phyloP scores from a whole-genome alignment of 1,284 basidiomycete species.

The Apiotrichum mycotoxinovorans region DNA sequence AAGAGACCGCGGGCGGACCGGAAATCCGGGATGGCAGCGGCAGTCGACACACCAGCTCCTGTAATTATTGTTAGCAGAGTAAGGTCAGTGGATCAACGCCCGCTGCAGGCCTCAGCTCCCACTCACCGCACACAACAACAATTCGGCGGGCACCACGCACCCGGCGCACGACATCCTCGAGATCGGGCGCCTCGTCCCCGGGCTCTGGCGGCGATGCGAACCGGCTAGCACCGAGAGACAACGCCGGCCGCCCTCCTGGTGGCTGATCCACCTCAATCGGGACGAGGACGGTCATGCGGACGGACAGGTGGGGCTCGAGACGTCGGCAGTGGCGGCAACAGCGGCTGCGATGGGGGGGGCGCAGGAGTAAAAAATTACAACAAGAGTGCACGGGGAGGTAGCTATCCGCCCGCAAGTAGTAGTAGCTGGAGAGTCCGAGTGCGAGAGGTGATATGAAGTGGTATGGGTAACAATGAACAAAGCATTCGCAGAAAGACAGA shows the following conservation, averaged over 20 bases:
- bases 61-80: slow-evolving; percentile 2
- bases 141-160: slow-evolving; percentile 74
- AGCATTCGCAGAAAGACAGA: no score
- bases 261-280: neutral
- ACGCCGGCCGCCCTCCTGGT: neutral
- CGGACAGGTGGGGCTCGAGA: neutral
- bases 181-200: slow-evolving; percentile 7
- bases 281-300: slow-evolving; percentile 1
- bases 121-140: slow-evolving; percentile 79
- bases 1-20: slow-evolving; percentile 79
- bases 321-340: neutral
- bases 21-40: slow-evolving; percentile 90
- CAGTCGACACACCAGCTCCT: slow-evolving; percentile 90
- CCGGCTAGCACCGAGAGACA: neutral
- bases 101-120: no score
- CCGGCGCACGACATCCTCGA: slow-evolving; percentile 40
- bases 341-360: no score
- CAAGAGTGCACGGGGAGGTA: no score
- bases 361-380: no score
- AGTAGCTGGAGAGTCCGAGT: no score
- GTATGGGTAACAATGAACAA: no score
- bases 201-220: slow-evolving; percentile 5
- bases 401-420: no score
- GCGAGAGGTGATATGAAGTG: neutral
- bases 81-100: no score